These are phyloP conservation scores for Kluyveromyces aestuarii DNA, from an alignment of 805 yeast genomes.

Conservation along the genomic window DNA sequence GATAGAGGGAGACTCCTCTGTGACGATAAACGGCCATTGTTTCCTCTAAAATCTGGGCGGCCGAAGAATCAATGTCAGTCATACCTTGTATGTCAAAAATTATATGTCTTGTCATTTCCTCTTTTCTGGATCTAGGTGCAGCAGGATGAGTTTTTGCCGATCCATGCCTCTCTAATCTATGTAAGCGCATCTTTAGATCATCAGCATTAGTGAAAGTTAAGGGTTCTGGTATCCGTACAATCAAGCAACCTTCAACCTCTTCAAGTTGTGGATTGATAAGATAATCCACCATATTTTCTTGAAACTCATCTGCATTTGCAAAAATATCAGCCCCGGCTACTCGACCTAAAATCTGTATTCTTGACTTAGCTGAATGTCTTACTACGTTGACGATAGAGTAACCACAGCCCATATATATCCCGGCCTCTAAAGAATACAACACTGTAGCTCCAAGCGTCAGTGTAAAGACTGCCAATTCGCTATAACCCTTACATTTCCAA, in stretches of 20 bases:
- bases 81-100: conserved; percentile 75
- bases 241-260: conserved; percentile 59
- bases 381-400: conserved; percentile 74
- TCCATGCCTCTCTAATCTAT: conserved; percentile 69
- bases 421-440: conserved; percentile 76
- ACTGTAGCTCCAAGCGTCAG: conserved; percentile 58
- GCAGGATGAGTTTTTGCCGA: conserved; percentile 72
- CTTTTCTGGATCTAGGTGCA: conserved; percentile 40
- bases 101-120: conserved; percentile 43
- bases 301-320: conserved; percentile 60
- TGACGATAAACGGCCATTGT: conserved; percentile 48
- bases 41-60: conserved; percentile 61
- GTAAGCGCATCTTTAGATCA: conserved; percentile 58
- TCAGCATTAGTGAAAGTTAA: conserved; percentile 79
- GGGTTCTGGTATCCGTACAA: conserved; percentile 81
- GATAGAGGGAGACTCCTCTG: conserved; percentile 46
- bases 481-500: conserved; percentile 61
- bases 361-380: conserved; percentile 68
- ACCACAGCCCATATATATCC: conserved; percentile 78
- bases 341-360: conserved; percentile 77
- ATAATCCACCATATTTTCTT: conserved; percentile 8
- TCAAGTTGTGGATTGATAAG: conserved; percentile 23
- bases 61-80: conserved; percentile 72
- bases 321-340: conserved; percentile 52
- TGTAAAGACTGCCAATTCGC: conserved; percentile 60